Evolutionary conservation across 495 filamentous ascomycete genomes (phyloP).

Genomic region (Podospora tetraspora): DNA sequence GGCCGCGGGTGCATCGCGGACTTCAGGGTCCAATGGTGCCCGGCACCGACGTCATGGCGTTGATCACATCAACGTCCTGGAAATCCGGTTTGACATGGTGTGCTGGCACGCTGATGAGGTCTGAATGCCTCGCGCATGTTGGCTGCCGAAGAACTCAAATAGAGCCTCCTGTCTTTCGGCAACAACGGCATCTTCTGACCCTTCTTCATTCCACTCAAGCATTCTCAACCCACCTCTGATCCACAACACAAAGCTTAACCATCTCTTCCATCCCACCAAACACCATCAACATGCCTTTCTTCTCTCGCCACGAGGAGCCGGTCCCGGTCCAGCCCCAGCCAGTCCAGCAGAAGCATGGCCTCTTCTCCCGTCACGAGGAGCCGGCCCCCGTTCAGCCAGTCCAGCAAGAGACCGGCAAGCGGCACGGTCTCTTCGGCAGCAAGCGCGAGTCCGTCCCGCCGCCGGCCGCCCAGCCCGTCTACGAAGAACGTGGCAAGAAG

Average conservation of each 20-base stretch:
- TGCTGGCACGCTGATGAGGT: background rate
- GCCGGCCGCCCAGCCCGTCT: conserved; percentile 25
- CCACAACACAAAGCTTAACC: conserved; percentile 2
- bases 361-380: conserved; percentile 22
- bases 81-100: conserved; percentile 26
- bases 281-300: conserved; percentile 42
- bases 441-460: conserved; percentile 20
- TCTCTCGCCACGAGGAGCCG: conserved; percentile 40
- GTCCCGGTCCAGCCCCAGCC: conserved; percentile 15
- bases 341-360: conserved; percentile 25
- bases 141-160: conserved; percentile 16
- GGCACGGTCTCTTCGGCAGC: conserved; percentile 39
- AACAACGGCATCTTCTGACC: background rate
- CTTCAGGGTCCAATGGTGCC: conserved; percentile 17
- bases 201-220: background rate
- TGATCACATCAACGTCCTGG: conserved; percentile 14
- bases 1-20: conserved; percentile 3
- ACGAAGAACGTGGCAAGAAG: conserved; percentile 33
- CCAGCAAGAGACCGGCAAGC: conserved; percentile 30
- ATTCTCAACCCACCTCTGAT: background rate
- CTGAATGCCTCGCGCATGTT: background rate
- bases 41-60: conserved; percentile 30
- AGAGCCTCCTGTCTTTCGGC: conserved; percentile 4
- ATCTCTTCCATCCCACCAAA: background rate
- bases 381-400: conserved; percentile 22